These are phyloP conservation scores for Neocatenulostroma microsporum DNA, from an alignment of 2,329 filamentous ascomycete species.

Conservation along the genomic window DNA sequence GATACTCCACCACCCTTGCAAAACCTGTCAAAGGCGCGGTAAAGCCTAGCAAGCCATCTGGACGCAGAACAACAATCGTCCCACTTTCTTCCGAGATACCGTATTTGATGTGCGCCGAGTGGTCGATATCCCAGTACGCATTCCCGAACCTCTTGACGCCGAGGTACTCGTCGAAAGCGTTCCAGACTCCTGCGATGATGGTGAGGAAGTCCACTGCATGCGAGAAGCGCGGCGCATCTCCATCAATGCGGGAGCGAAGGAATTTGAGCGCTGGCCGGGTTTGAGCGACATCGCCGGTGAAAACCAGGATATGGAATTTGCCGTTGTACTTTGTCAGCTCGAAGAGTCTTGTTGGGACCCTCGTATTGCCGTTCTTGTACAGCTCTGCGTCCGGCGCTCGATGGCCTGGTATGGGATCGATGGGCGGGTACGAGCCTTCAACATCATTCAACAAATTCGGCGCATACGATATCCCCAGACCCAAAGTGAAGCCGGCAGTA, in stretches of 20 bases:
- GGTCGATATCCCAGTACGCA: constrained; percentile 30
- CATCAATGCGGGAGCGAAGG: constrained; percentile 7
- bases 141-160: constrained; percentile 28
- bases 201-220: constrained; percentile 20
- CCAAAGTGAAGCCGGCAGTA: constrained; percentile 26
- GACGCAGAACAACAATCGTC: constrained; percentile 26
- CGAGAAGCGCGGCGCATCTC: constrained; percentile 1
- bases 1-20: constrained; percentile 5
- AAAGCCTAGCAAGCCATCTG: constrained; percentile 24
- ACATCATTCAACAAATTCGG: constrained; percentile 10
- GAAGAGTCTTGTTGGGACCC: constrained; percentile 17
- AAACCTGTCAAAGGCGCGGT: constrained; percentile 7
- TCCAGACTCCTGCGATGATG: constrained; percentile 25
- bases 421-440: constrained; percentile 4
- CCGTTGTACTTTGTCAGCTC: constrained; percentile 17
- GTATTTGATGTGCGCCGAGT: constrained; percentile 28
- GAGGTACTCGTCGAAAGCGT: constrained; percentile 30
- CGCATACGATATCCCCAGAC: constrained; percentile 19
- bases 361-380: constrained; percentile 17
- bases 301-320: constrained; percentile 22
- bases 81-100: constrained; percentile 20
- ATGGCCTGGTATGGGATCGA: constrained; percentile 14
- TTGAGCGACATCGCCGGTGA: constrained; percentile 13
- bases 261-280: constrained; percentile 1
- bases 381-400: constrained; percentile 20